Base-by-base conservation (phyloP, 1,284 basidiomycete species). In the Fistulinella cinereoalba region DNA sequence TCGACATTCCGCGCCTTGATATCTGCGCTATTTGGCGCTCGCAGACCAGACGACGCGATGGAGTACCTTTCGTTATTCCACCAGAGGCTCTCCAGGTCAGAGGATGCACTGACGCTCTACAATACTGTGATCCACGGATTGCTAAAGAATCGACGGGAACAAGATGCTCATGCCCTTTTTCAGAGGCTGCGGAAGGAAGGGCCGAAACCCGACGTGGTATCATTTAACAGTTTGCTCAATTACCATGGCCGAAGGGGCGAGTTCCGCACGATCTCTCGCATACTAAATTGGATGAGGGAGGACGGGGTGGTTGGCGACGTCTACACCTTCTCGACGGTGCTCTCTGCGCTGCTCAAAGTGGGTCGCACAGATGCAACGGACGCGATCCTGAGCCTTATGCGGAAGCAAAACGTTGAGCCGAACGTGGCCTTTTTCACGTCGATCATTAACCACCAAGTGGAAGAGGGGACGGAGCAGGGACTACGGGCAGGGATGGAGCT, bases 241-340 rank as follows among this genome's bases (percentile, higher is more conserved):
- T 80, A 84, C 56, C 78, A 87, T 53, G 78, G 75, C 13, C 75
- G 79, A 37, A 74, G 70, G 36, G 74, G 73, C 19, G 77, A 92
- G 57, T 74, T 89, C 56, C 74, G 75, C 47, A 66, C 68, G 6
- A 62, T 93, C 51, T 80, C 80, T 13, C 50, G 58, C 16, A 63
- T 79, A 18, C 66, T 94, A 19, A 74, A 79, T 47, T 67, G 69
- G 36, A 79, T 92, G 67, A 68, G 73, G 18, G 65, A 70, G 4
- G 70, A 67, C 2, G 74, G 73, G 0, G 58, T 92, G 27, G 56
- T 65, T 10, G 88, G 88, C 8, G 89, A 94, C 58, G 79, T 85
- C 5, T 81, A 85, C 65, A 92, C 85, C 0, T 94, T 84, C 64
- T 88, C 90, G 3, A 88, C 83, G 4, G 75, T 94, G 23, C 79